phyloP scores from a whole-genome alignment of 441 rosid species.

The Lepidium campestre region DNA sequence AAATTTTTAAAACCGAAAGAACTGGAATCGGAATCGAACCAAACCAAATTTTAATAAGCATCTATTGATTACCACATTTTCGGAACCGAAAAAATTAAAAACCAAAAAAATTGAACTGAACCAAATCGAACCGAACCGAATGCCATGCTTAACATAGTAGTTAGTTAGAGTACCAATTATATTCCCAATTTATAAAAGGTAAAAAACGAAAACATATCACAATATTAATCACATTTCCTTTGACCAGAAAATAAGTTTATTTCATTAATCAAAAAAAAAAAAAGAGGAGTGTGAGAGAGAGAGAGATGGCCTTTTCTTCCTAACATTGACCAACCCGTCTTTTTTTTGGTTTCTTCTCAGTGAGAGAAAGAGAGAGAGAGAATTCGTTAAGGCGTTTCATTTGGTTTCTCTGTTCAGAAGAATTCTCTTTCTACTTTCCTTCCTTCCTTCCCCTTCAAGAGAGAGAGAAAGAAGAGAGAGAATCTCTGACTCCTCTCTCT shows the following conservation, averaged over 20 bases:
- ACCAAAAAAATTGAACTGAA: no score
- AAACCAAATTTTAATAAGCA: no score
- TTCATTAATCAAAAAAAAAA: neutral
- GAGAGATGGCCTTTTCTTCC: constrained; percentile 30
- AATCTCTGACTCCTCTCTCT: neutral
- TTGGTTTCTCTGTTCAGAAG: constrained; percentile 10
- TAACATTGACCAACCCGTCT: constrained; percentile 31
- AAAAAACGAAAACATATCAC: no score
- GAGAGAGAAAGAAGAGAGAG: constrained; percentile 15
- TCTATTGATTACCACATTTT: no score
- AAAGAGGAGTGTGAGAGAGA: neutral
- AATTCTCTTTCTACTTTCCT: constrained; percentile 18
- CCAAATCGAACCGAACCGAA: no score
- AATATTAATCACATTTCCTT: neutral
- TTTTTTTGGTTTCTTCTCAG: neutral
- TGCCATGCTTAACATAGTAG: no score
- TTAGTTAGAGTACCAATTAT: no score
- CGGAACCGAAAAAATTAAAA: no score
- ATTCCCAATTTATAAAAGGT: no score
- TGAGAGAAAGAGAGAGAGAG: neutral
- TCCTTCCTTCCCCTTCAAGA: no score
- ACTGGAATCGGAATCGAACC: no score
- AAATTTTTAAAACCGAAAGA: no score
- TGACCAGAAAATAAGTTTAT: neutral
- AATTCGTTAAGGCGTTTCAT: constrained; percentile 13